phyloP scores from a whole-genome alignment of 331 rosid genomes.

The Malus hybrid region DNA sequence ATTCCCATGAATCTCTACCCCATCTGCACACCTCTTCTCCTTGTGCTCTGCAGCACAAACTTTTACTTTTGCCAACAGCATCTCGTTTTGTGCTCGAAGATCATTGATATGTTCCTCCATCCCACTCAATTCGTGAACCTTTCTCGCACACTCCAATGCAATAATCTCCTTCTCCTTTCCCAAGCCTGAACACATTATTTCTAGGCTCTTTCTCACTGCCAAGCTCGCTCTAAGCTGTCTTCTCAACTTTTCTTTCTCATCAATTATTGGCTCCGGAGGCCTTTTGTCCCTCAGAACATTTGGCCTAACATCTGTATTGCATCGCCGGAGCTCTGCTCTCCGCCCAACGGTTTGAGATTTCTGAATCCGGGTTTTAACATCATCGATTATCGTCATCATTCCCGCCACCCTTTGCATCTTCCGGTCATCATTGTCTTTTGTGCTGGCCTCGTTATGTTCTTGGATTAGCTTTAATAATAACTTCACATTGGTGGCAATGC shows the following conservation, averaged over 20 bases:
- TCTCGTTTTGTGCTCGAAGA: conserved; percentile 65
- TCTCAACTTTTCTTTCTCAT: conserved; percentile 71
- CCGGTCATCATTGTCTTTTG: conserved; percentile 48
- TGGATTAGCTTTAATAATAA: conserved; percentile 62
- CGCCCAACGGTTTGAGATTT: conserved; percentile 35
- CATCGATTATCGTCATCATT: conserved; percentile 66
- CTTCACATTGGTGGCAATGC: conserved; percentile 61
- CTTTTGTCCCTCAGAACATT: conserved; percentile 46
- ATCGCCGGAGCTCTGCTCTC: conserved; percentile 60
- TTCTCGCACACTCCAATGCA: conserved; percentile 72
- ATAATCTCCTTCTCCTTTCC: conserved; percentile 93
- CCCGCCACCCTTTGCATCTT: conserved; percentile 68
- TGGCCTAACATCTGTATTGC: conserved; percentile 65
- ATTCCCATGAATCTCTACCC: conserved; percentile 37
- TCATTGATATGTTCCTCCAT: conserved; percentile 68
- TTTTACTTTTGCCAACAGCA: conserved; percentile 51
- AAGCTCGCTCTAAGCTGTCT: conserved; percentile 66
- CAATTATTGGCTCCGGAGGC: conserved; percentile 32
- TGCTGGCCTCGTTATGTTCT: conserved; percentile 53
- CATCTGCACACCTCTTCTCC: conserved; percentile 27
- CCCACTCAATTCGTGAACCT: conserved; percentile 63
- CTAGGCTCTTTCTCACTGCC: conserved; percentile 69
- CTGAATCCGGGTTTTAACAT: conserved; percentile 53
- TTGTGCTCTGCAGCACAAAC: conserved; percentile 39
- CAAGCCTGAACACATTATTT: conserved; percentile 76